These are phyloP conservation scores for Melastoma malabathricum DNA, from an alignment of 345 rosid species.

Conservation along the genomic window DNA sequence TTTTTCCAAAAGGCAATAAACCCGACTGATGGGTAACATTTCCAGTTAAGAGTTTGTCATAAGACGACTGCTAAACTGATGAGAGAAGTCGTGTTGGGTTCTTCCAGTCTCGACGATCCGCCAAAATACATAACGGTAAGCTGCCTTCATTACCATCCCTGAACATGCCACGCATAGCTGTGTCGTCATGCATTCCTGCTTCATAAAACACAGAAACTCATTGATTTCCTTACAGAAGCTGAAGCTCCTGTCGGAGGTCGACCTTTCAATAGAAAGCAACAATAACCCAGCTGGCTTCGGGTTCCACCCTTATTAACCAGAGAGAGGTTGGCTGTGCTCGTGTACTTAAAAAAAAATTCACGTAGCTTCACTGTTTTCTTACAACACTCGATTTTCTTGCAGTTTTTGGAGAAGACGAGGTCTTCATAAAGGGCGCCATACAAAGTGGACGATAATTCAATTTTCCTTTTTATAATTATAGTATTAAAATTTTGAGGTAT, in stretches of 20 bases:
- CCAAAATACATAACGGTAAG: conserved; percentile 61
- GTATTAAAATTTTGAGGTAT: too few species aligned
- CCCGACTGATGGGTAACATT: not conserved
- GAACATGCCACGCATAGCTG: not conserved
- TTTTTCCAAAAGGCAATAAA: not conserved
- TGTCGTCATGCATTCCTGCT: not conserved
- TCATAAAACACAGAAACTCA: not conserved
- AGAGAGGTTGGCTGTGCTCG: too few species aligned
- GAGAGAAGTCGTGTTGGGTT: conserved; percentile 84
- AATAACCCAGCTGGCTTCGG: too few species aligned
- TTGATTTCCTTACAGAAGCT: conserved; percentile 34
- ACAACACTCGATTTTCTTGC: too few species aligned
- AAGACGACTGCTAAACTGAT: conserved; percentile 68
- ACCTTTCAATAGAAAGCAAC: conserved; percentile 8
- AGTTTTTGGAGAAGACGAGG: too few species aligned
- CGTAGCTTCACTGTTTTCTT: too few species aligned
- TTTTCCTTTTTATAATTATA: too few species aligned
- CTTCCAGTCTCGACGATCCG: conserved; percentile 71
- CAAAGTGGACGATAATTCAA: too few species aligned
- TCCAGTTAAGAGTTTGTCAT: conserved; percentile 79
- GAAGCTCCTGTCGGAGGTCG: conserved; percentile 39
- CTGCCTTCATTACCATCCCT: not conserved
- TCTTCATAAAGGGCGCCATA: too few species aligned
- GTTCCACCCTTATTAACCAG: too few species aligned
- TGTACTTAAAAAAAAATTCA: too few species aligned